A percentile compares a stretch with the other conserved stretches of the same genome.
Evolutionary conservation across 805 yeast genomes (phyloP).

Genomic region (Pichia californica): DNA sequence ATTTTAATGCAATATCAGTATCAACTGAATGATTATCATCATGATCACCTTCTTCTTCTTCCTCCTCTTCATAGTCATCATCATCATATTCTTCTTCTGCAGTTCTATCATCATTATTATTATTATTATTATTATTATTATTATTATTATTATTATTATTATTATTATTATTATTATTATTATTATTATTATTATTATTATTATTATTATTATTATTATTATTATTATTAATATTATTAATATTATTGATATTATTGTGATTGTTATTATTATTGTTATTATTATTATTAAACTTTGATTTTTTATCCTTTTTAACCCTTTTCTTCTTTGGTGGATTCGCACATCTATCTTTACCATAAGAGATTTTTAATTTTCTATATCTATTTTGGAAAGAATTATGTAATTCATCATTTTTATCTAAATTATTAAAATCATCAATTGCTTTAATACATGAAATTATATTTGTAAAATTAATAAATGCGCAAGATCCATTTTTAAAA

Average conservation of each 20-base stretch:
- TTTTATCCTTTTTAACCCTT: constrained; percentile 36
- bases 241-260: too few relatives aligned
- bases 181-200: not conserved
- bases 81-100: too few relatives aligned
- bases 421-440: constrained; percentile 49
- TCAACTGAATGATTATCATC: constrained; percentile 9
- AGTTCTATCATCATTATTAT: too few relatives aligned
- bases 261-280: not conserved
- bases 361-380: constrained; percentile 51
- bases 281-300: constrained; percentile 11
- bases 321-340: constrained; percentile 60
- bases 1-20: constrained; percentile 8
- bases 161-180: not conserved
- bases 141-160: not conserved
- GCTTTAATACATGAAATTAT: constrained; percentile 58
- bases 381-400: constrained; percentile 36
- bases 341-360: constrained; percentile 70
- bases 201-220: too few relatives aligned
- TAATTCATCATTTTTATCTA: constrained; percentile 25
- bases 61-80: too few relatives aligned
- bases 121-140: too few relatives aligned
- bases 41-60: too few relatives aligned
- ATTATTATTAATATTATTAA: too few relatives aligned
- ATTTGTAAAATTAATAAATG: constrained; percentile 64
- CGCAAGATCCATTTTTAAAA: constrained; percentile 63